Conservation (phyloP, 805 yeast genomes). For the Metschnikowia henanensis region DNA sequence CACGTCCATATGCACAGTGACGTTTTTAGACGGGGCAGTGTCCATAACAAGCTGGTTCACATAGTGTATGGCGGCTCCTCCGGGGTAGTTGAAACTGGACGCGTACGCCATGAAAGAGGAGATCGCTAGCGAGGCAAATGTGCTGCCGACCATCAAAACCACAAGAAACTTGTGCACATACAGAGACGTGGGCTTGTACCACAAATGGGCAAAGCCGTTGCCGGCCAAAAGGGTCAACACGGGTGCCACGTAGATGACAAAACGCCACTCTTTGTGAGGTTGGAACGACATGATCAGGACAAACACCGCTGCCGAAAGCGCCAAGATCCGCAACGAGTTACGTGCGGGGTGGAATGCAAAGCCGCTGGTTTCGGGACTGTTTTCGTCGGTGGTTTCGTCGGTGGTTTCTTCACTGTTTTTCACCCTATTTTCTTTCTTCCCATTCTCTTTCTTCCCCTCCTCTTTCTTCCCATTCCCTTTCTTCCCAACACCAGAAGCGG, state of each 20-base stretch:
- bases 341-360: slow-evolving; percentile 29
- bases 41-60: slow-evolving; percentile 47
- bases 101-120: slow-evolving; percentile 56
- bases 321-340: slow-evolving; percentile 44
- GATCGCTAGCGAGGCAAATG: slow-evolving; percentile 30
- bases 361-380: slow-evolving; percentile 9
- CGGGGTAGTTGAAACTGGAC: slow-evolving; percentile 84
- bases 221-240: slow-evolving; percentile 65
- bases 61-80: slow-evolving; percentile 67
- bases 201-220: slow-evolving; percentile 47
- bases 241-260: slow-evolving; percentile 76
- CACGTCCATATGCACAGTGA: slow-evolving; percentile 70
- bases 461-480: no score
- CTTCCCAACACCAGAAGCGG: slow-evolving; percentile 25
- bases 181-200: slow-evolving; percentile 19
- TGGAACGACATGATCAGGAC: slow-evolving; percentile 71
- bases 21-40: slow-evolving; percentile 19
- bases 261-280: slow-evolving; percentile 95
- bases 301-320: slow-evolving; percentile 52
- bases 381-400: no score
- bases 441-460: no score
- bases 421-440: no score
- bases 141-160: slow-evolving; percentile 17
- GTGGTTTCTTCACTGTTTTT: no score
- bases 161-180: slow-evolving; percentile 29